Evolutionary conservation across 2,329 filamentous ascomycete species (phyloP).

Genomic region (Sporothrix phasma): DNA sequence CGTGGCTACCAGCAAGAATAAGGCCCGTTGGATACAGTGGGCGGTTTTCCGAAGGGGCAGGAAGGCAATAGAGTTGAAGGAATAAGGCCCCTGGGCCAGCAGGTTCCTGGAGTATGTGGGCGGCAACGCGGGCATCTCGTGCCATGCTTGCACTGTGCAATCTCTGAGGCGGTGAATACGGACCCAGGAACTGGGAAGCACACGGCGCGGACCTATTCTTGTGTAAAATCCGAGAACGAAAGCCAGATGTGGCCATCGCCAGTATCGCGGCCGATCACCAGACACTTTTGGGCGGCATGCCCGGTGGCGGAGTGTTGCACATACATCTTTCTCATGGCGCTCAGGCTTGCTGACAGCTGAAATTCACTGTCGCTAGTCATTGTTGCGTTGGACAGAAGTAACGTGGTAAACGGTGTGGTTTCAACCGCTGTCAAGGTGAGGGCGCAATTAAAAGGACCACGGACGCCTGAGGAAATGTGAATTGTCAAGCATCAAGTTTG

Average conservation of each 20-base stretch:
- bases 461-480: background rate
- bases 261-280: background rate
- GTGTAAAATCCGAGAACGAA: background rate
- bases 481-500: background rate
- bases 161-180: constrained; percentile 85
- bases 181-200: constrained; percentile 59
- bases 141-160: constrained; percentile 82
- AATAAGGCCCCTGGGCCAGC: constrained; percentile 68
- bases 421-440: background rate
- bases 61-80: constrained; percentile 78
- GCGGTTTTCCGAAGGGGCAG: constrained; percentile 48
- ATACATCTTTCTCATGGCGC: constrained; percentile 88
- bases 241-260: no score
- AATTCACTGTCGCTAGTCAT: constrained; percentile 59
- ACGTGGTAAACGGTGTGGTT: background rate
- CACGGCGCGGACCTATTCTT: constrained; percentile 71
- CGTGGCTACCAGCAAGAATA: constrained; percentile 78
- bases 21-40: constrained; percentile 64
- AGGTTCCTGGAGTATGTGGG: constrained; percentile 69
- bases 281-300: background rate
- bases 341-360: constrained; percentile 84
- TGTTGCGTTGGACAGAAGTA: background rate
- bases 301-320: no score
- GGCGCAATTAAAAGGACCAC: background rate
- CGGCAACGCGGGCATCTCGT: constrained; percentile 46